Percentiles rank a stretch among this genome's conserved stretches.
Evolutionary conservation across 1,284 basidiomycete species (phyloP).

Genomic region (Austroboletus rostrupii): DNA sequence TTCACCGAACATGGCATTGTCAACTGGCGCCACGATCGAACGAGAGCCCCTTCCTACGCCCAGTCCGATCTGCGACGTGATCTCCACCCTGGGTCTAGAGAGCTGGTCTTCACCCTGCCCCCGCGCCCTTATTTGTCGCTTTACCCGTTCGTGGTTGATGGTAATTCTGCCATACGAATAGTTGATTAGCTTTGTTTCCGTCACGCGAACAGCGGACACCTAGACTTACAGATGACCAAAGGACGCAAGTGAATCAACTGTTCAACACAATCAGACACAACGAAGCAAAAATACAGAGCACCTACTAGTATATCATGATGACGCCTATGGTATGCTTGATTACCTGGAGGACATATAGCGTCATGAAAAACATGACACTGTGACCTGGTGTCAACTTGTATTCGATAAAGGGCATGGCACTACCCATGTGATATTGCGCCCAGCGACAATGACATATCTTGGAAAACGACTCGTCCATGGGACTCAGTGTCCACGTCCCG

Average conservation of each 20-base stretch:
- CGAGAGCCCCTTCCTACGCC: not conserved
- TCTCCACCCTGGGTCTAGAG: not conserved
- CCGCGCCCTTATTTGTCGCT: not conserved
- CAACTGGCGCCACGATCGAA: not conserved
- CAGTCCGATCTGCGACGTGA: slow-evolving; percentile 7
- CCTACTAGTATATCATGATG: not conserved
- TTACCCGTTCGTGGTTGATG: not conserved
- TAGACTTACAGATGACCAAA: slow-evolving; percentile 14
- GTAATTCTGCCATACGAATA: not conserved
- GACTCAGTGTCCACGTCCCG: not conserved
- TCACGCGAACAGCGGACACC: no score
- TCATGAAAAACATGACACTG: not conserved
- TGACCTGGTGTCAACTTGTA: not conserved
- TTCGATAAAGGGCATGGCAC: not conserved
- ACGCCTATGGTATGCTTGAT: not conserved
- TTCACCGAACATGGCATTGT: not conserved
- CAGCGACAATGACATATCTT: not conserved
- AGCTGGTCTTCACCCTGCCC: not conserved
- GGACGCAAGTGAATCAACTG: not conserved
- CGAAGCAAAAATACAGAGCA: not conserved
- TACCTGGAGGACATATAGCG: not conserved
- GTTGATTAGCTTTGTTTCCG: no score
- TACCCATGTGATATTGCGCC: not conserved
- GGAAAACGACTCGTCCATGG: not conserved
- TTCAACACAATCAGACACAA: not conserved